Conservation (phyloP, 176 grass and related monocot species). For the Paspalum notatum region DNA sequence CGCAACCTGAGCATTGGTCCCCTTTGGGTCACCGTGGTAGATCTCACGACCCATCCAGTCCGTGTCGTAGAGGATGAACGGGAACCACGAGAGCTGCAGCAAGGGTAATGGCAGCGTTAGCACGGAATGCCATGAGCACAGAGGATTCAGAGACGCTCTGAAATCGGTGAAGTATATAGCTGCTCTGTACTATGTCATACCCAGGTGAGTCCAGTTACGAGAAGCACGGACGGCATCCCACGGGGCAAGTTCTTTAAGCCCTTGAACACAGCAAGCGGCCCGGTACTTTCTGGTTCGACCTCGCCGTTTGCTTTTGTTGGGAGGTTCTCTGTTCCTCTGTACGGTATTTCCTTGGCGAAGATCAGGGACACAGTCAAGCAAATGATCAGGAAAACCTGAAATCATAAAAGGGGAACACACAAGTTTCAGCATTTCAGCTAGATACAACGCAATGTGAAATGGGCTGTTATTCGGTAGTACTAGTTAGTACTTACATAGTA, state of each 20-base stretch:
- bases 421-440: neutral
- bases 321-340: conserved; percentile 38
- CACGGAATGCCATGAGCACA: neutral
- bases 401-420: neutral
- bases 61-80: conserved; percentile 95
- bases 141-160: neutral
- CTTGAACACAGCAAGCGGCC: conserved; percentile 43
- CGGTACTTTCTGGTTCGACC: conserved; percentile 35
- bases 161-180: neutral
- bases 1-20: conserved; percentile 32
- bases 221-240: conserved; percentile 88
- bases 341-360: conserved; percentile 70
- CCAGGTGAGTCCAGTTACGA: conserved; percentile 88
- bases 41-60: conserved; percentile 99
- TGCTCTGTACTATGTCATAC: conserved; percentile 17
- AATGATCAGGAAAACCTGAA: conserved; percentile 63
- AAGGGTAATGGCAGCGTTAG: neutral
- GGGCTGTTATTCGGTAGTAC: neutral
- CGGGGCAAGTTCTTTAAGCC: conserved; percentile 78
- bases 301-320: conserved; percentile 52
- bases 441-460: too few relatives aligned
- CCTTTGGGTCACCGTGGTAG: conserved; percentile 85
- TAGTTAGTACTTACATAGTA: too few relatives aligned
- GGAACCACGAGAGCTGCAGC: conserved; percentile 89
- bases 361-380: conserved; percentile 59